A percentile compares a stretch with the other conserved stretches of the same genome.
phyloP scores from a whole-genome alignment of 2,329 filamentous ascomycete genomes.

The Graphiopsis chlorocephala region DNA sequence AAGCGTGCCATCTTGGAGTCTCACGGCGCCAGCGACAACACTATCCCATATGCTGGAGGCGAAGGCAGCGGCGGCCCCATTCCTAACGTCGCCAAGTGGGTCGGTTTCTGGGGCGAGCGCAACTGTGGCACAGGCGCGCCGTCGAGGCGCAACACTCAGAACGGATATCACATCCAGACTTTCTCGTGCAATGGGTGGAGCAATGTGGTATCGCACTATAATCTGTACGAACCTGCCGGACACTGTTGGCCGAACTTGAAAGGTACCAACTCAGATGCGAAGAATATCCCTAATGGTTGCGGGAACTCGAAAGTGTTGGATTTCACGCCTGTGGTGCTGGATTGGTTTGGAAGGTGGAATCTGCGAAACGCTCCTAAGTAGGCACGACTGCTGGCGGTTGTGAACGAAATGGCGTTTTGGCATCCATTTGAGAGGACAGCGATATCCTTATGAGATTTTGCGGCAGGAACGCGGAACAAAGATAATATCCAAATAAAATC shows the following conservation, averaged over 20 bases:
- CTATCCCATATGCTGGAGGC: constrained; percentile 41
- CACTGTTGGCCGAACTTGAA: constrained; percentile 41
- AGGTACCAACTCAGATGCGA: constrained; percentile 25
- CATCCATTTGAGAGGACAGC: neutral
- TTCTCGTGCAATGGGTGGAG: constrained; percentile 31
- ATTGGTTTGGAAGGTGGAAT: constrained; percentile 29
- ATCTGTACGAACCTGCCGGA: constrained; percentile 35
- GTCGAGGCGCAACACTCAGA: constrained; percentile 25
- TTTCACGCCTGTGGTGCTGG: constrained; percentile 28
- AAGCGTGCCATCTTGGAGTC: constrained; percentile 43
- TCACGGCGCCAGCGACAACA: constrained; percentile 41
- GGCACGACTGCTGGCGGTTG: neutral
- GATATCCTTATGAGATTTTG: neutral
- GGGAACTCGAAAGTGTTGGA: constrained; percentile 19
- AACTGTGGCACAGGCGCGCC: constrained; percentile 31
- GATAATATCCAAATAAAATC: neutral
- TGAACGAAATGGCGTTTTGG: neutral
- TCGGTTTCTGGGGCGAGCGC: constrained; percentile 40
- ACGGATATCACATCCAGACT: constrained; percentile 31
- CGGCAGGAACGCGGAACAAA: neutral
- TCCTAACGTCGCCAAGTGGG: constrained; percentile 31
- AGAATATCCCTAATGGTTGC: constrained; percentile 18
- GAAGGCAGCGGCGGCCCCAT: constrained; percentile 17
- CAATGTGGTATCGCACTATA: constrained; percentile 40
- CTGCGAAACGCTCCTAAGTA: constrained; percentile 22